A percentile compares a stretch with the other conserved stretches of the same genome.
These are phyloP conservation scores for Rhizopus stolonifer DNA, from an alignment of 371 early-diverging fungal species.

Conservation along the genomic window DNA sequence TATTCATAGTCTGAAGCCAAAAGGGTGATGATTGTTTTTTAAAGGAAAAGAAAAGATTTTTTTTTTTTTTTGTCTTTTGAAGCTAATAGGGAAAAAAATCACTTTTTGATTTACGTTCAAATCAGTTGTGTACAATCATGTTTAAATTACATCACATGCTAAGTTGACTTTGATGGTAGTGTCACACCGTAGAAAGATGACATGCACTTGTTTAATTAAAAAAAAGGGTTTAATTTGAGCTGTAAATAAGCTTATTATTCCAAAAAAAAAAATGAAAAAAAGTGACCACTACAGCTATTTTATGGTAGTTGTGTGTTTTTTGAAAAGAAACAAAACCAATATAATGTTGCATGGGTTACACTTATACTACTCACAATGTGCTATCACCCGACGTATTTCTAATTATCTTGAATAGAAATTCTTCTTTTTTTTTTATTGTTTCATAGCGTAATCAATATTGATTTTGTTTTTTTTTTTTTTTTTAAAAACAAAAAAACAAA, in stretches of 20 bases:
- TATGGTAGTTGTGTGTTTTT: no score
- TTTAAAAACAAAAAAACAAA: no score
- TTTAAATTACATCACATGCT: conserved; percentile 23
- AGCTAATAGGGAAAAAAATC: not conserved
- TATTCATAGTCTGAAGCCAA: conserved; percentile 1
- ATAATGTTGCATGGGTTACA: not conserved
- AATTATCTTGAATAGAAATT: not conserved
- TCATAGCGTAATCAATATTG: not conserved
- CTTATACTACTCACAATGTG: not conserved
- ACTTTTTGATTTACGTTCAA: not conserved
- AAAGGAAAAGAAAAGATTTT: not conserved
- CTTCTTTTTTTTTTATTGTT: not conserved
- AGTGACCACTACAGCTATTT: no score
- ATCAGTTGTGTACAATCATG: conserved; percentile 3
- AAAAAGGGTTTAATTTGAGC: not conserved
- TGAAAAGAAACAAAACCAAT: no score
- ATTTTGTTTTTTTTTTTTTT: no score
- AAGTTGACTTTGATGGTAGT: conserved; percentile 29
- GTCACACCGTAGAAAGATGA: not conserved
- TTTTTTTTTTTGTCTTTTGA: not conserved
- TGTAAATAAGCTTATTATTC: not conserved
- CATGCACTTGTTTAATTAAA: no score
- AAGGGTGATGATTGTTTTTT: not conserved
- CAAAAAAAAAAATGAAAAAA: not conserved
- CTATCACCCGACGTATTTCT: not conserved